Percentiles rank a stretch among this genome's conserved stretches.
Evolutionary conservation across 106 monocot species (phyloP).

Genomic region (Acorus gramineus): DNA sequence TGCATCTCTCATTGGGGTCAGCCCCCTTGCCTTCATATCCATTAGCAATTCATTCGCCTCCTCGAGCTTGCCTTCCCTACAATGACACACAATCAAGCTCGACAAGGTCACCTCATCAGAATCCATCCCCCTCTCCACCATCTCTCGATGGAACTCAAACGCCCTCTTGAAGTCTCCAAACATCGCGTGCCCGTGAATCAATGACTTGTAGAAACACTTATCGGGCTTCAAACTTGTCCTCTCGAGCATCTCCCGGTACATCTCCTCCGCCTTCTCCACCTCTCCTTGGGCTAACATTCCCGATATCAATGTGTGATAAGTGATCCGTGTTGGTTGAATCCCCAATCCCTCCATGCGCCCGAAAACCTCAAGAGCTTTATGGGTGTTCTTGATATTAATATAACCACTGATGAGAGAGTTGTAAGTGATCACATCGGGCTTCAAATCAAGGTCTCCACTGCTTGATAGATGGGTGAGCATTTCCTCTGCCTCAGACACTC

Average conservation of each 20-base stretch:
- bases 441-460: slow-evolving; percentile 22
- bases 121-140: slow-evolving; percentile 18
- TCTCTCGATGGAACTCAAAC: slow-evolving; percentile 17
- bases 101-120: slow-evolving; percentile 10
- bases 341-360: slow-evolving; percentile 39
- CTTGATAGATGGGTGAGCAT: slow-evolving; percentile 9
- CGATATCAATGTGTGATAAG: slow-evolving; percentile 29
- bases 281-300: slow-evolving; percentile 24
- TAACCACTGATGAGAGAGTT: slow-evolving; percentile 51
- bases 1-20: neutral
- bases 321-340: slow-evolving; percentile 32
- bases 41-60: neutral
- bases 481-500: slow-evolving; percentile 34
- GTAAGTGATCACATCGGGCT: slow-evolving; percentile 57
- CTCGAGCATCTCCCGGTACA: slow-evolving; percentile 33
- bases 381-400: slow-evolving; percentile 18
- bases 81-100: neutral
- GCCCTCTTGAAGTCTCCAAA: slow-evolving; percentile 23
- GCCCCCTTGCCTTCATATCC: neutral
- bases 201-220: slow-evolving; percentile 17
- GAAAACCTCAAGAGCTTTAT: slow-evolving; percentile 35
- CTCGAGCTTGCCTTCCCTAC: slow-evolving; percentile 5
- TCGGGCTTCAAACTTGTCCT: slow-evolving; percentile 13
- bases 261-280: slow-evolving; percentile 22
- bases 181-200: slow-evolving; percentile 13